These are phyloP conservation scores for Chlorella sorokiniana DNA, from an alignment of 139 green algal species.

Conservation along the genomic window DNA sequence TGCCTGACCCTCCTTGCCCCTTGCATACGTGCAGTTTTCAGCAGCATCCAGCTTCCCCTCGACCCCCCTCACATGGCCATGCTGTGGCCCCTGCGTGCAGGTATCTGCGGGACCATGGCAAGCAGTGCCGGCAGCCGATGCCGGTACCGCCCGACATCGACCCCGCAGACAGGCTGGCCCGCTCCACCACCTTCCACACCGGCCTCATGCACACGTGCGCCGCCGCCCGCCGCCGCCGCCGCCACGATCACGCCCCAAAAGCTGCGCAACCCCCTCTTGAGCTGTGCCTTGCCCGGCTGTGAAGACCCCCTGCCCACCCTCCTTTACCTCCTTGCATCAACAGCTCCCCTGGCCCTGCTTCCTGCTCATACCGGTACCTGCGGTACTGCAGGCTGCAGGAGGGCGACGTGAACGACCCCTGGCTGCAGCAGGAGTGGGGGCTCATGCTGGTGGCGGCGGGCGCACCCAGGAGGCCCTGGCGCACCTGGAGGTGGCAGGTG, in stretches of 20 bases:
- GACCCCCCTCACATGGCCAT: background rate
- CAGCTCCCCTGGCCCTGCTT: background rate
- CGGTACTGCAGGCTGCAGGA: constrained; percentile 55
- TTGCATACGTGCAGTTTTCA: background rate
- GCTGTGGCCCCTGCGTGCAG: background rate
- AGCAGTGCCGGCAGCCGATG: constrained; percentile 18
- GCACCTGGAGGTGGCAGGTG: constrained; percentile 40
- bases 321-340: background rate
- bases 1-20: background rate
- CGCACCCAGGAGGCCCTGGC: constrained; percentile 30
- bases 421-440: constrained; percentile 79
- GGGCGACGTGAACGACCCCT: constrained; percentile 64
- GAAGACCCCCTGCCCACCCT: background rate
- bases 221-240: too few relatives aligned
- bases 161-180: background rate
- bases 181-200: constrained; percentile 35
- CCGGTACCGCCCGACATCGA: background rate
- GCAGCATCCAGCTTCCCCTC: background rate
- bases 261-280: too few relatives aligned
- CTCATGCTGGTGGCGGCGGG: constrained; percentile 41
- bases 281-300: background rate
- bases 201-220: constrained; percentile 33
- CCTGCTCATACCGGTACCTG: background rate
- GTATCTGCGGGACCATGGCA: constrained; percentile 36
- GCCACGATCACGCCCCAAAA: too few relatives aligned